Conservation (phyloP, 352 stramenopile genomes). For the Plasmopara halstedii region DNA sequence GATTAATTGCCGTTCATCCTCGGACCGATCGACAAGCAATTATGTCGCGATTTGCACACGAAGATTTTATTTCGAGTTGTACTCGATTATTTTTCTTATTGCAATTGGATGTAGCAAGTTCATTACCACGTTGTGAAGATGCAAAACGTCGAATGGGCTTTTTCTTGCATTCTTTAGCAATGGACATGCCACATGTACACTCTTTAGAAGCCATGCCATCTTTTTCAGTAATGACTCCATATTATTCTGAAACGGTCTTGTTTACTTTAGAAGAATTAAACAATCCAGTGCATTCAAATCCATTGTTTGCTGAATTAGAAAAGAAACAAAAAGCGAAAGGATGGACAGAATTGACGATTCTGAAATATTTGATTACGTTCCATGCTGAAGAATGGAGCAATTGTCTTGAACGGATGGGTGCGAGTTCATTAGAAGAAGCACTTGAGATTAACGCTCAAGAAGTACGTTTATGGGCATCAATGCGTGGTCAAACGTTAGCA, state of each 20-base stretch:
- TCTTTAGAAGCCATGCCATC: conserved; percentile 80
- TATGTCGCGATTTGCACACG: conserved; percentile 33
- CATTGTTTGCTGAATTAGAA: conserved; percentile 70
- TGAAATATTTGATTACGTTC: conserved; percentile 85
- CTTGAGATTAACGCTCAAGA: conserved; percentile 54
- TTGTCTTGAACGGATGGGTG: conserved; percentile 77
- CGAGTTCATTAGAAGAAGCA: conserved; percentile 59
- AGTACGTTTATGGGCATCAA: conserved; percentile 78
- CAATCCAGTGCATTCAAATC: conserved; percentile 70
- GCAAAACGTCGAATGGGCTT: conserved; percentile 82
- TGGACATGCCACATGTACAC: conserved; percentile 73
- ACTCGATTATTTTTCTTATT: conserved; percentile 79
- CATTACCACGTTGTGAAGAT: conserved; percentile 72
- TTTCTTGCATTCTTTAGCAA: conserved; percentile 78
- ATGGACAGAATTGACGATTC: conserved; percentile 71
- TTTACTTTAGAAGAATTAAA: conserved; percentile 85
- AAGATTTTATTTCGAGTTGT: conserved; percentile 70
- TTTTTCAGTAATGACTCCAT: conserved; percentile 85
- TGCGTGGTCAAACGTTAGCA: conserved; percentile 80
- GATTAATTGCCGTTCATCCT: conserved; percentile 37
- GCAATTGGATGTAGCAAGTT: conserved; percentile 55
- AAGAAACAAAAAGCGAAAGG: conserved; percentile 68
- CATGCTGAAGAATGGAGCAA: conserved; percentile 86
- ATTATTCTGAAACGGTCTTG: conserved; percentile 83
- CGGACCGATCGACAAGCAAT: conserved; percentile 23